Evolutionary conservation across 345 rosid genomes (phyloP).

Genomic region (Turnera subulata): DNA sequence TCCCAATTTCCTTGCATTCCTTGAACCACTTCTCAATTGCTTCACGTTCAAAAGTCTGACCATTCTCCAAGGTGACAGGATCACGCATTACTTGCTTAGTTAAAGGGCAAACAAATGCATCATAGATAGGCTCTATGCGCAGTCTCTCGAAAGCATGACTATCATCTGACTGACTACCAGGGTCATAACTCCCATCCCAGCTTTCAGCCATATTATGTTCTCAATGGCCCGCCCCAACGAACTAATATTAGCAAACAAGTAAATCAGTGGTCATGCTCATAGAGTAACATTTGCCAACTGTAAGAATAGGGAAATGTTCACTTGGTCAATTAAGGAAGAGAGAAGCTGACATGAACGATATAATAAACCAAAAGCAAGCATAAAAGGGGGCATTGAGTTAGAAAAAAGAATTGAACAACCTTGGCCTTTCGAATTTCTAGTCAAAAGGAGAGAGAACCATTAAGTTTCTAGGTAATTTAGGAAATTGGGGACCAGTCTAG

Average conservation of each 20-base stretch:
- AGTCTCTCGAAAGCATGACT: conserved; percentile 59
- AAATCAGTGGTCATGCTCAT: background rate
- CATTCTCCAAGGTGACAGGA: conserved; percentile 85
- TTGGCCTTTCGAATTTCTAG: no score
- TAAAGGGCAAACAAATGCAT: conserved; percentile 86
- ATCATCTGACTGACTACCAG: conserved; percentile 70
- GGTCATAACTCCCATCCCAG: conserved; percentile 60
- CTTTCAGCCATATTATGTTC: conserved; percentile 50
- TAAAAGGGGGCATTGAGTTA: no score
- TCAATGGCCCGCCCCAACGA: conserved; percentile 18
- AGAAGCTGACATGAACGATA: no score
- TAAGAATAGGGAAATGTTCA: background rate
- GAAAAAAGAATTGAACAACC: no score
- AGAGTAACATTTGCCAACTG: background rate
- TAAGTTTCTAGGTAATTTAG: no score
- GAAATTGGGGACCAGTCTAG: no score
- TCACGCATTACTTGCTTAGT: conserved; percentile 85
- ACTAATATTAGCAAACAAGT: background rate
- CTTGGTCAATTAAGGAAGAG: background rate
- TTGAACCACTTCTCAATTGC: conserved; percentile 87
- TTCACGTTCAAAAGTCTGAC: conserved; percentile 85
- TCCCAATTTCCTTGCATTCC: conserved; percentile 64
- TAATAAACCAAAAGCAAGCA: no score
- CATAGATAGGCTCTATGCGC: conserved; percentile 70
- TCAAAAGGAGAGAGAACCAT: no score